These are phyloP conservation scores for Neofusicoccum sp. DNA, from an alignment of 2,329 filamentous ascomycete genomes.

Conservation along the genomic window DNA sequence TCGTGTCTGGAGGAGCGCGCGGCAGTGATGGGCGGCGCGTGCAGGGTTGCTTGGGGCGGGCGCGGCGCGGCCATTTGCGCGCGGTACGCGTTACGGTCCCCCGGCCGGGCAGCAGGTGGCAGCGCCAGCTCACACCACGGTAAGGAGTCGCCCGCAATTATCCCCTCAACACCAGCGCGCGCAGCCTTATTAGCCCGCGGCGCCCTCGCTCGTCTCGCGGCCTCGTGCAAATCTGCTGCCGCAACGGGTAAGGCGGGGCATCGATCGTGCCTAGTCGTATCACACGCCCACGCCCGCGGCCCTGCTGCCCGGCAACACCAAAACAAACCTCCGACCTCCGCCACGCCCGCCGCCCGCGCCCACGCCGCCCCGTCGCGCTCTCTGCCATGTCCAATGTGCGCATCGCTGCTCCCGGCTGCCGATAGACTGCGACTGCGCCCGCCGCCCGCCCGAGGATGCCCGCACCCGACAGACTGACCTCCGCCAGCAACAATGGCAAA, in stretches of 20 bases:
- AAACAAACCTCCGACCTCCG: conserved; percentile 12
- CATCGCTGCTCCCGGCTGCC: conserved; percentile 9
- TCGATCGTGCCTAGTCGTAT: background rate
- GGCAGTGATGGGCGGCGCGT: conserved; percentile 5
- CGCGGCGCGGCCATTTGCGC: background rate
- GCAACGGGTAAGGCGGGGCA: conserved; percentile 11
- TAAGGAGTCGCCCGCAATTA: conserved; percentile 3
- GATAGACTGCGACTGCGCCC: conserved; percentile 16
- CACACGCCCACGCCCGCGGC: background rate
- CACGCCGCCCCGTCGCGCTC: background rate
- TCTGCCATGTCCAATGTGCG: conserved; percentile 18
- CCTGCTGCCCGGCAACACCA: conserved; percentile 15
- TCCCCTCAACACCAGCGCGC: conserved; percentile 5
- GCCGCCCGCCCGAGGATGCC: conserved; percentile 27
- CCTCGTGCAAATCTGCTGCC: conserved; percentile 5
- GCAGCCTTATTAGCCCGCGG: background rate
- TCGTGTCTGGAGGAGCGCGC: background rate
- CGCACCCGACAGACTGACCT: conserved; percentile 34
- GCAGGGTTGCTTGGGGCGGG: conserved; percentile 1
- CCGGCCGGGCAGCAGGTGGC: background rate
- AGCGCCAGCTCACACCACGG: conserved; percentile 6
- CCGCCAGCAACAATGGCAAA: conserved; percentile 52
- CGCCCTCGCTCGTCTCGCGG: background rate
- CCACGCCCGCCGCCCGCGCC: background rate
- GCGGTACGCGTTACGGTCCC: background rate